These are phyloP conservation scores for Centella asiatica DNA, from an alignment of 129 eudicot species.

Conservation along the genomic window DNA sequence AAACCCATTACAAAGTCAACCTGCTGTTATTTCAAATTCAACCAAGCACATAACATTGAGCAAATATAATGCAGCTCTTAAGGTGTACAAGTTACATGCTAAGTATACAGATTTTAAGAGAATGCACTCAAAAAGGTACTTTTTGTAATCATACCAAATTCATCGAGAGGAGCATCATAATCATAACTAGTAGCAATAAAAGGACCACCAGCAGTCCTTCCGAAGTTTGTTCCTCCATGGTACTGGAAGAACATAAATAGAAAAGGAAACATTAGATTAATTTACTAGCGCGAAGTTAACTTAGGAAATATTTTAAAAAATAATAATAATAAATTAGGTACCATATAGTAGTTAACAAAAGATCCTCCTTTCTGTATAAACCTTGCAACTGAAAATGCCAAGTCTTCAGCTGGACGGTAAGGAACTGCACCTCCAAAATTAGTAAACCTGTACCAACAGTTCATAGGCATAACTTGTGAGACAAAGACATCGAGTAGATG, in stretches of 20 bases:
- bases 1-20: conserved; percentile 9
- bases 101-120: no score
- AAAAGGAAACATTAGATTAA: not conserved
- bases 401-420: conserved; percentile 91
- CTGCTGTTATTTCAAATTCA: conserved; percentile 22
- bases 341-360: conserved; percentile 90
- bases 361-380: conserved; percentile 95
- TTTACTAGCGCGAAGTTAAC: not conserved
- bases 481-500: not conserved
- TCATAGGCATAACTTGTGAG: not conserved
- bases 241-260: conserved; percentile 37
- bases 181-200: conserved; percentile 98
- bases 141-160: conserved; percentile 50
- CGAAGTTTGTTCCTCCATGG: conserved; percentile 98
- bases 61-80: conserved; percentile 10
- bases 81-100: no score
- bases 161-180: conserved; percentile 99
- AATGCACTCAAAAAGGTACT: not conserved
- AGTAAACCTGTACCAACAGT: conserved; percentile 52
- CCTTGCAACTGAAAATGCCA: conserved; percentile 85
- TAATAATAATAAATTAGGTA: conserved; percentile 14
- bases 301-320: conserved; percentile 8
- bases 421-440: conserved; percentile 98
- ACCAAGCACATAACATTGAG: conserved; percentile 8
- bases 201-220: conserved; percentile 96